Conservation (phyloP, 495 filamentous ascomycete genomes). For the Viridothelium virens region DNA sequence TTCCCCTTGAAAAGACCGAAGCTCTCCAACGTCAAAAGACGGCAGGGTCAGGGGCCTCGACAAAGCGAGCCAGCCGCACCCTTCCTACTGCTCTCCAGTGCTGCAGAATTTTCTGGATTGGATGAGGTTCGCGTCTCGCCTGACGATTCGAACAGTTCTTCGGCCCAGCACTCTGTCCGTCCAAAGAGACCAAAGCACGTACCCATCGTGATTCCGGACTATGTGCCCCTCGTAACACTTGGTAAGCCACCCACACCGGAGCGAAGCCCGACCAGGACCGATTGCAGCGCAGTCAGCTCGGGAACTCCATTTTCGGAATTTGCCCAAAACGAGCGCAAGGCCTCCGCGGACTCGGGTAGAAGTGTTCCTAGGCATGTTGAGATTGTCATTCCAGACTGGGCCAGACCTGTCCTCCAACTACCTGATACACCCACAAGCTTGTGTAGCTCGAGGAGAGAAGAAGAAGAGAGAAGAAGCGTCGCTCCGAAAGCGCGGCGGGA, state of each 20-base stretch:
- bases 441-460: constrained; percentile 4
- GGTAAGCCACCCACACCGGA: constrained; percentile 22
- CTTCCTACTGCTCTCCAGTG: background rate
- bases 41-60: background rate
- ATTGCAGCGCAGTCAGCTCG: constrained; percentile 21
- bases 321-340: constrained; percentile 25
- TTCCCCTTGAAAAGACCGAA: constrained; percentile 10
- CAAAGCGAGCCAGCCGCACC: background rate
- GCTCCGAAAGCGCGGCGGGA: constrained; percentile 1
- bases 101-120: background rate
- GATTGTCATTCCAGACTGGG: constrained; percentile 36
- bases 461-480: background rate
- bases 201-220: constrained; percentile 36
- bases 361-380: constrained; percentile 34
- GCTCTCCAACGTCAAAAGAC: background rate
- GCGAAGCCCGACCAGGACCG: constrained; percentile 21
- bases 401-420: constrained; percentile 29
- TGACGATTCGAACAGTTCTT: background rate
- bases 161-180: background rate
- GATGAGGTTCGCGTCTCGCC: background rate
- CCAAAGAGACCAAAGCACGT: constrained; percentile 34
- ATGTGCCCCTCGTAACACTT: constrained; percentile 31
- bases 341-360: constrained; percentile 20
- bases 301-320: constrained; percentile 26
- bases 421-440: constrained; percentile 21